A percentile compares a stretch with the other conserved stretches of the same genome.
Conservation (phyloP, 1,139 yeast genomes). For the Saccharomyces hybrid region DNA sequence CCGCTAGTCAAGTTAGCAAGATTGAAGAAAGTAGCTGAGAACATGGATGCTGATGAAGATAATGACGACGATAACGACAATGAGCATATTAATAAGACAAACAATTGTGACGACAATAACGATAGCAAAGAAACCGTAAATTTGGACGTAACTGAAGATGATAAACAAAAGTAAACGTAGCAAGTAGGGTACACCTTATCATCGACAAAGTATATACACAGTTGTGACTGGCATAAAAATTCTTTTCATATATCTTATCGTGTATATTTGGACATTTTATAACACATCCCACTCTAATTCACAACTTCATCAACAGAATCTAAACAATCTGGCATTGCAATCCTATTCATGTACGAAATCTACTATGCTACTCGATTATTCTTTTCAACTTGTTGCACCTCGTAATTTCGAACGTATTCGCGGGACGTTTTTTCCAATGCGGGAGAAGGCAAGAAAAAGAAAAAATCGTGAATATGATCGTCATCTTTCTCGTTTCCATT, state of each 20-base stretch:
- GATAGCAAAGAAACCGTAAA: background rate
- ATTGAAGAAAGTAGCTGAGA: slow-evolving; percentile 59
- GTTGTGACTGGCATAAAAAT: background rate
- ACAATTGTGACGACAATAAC: background rate
- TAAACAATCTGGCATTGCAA: background rate
- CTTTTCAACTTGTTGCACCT: background rate
- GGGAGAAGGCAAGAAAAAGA: background rate
- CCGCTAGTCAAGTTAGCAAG: slow-evolving; percentile 87
- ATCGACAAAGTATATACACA: background rate
- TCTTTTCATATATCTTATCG: background rate
- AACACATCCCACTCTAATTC: background rate
- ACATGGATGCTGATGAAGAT: slow-evolving; percentile 37
- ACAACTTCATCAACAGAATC: background rate
- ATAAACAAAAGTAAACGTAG: background rate
- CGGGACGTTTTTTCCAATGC: background rate
- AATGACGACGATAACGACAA: slow-evolving; percentile 6
- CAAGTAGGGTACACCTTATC: background rate
- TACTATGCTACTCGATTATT: background rate
- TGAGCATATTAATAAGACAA: background rate
- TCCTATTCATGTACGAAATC: background rate
- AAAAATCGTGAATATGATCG: background rate
- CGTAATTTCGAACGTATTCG: background rate
- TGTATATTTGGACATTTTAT: background rate
- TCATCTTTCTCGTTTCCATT: background rate
- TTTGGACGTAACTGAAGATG: background rate